Evolutionary conservation across 1,284 basidiomycete genomes (phyloP).

Genomic region (Stereum hirsutum): DNA sequence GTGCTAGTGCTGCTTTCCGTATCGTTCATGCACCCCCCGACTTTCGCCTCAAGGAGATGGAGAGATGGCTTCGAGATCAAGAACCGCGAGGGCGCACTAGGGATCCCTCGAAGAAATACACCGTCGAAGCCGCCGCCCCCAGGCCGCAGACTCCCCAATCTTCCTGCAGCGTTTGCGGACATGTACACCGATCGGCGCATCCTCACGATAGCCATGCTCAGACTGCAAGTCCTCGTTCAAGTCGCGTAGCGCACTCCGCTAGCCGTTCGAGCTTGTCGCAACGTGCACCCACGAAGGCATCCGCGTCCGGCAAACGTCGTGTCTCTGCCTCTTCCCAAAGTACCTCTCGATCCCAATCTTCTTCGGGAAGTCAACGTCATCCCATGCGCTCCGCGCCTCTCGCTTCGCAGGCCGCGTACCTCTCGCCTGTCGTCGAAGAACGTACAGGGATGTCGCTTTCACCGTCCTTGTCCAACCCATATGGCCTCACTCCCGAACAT

Average conservation of each 20-base stretch:
- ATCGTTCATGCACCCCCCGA: constrained; percentile 58
- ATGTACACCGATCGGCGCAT: constrained; percentile 3
- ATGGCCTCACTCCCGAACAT: constrained; percentile 3
- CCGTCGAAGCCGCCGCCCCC: constrained; percentile 10
- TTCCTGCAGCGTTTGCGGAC: constrained; percentile 2
- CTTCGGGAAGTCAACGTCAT: constrained; percentile 7
- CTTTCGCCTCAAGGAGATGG: constrained; percentile 69
- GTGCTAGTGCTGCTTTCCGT: constrained; percentile 35
- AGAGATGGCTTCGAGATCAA: constrained; percentile 55
- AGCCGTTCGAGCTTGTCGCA: background rate
- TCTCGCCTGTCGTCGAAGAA: constrained; percentile 14
- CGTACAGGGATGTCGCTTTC: background rate
- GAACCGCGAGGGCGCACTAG: constrained; percentile 14
- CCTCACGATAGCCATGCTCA: constrained; percentile 1
- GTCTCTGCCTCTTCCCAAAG: constrained; percentile 5
- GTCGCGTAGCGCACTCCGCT: background rate
- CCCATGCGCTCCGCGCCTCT: background rate
- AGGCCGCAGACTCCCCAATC: constrained; percentile 8
- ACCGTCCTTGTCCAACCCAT: constrained; percentile 9
- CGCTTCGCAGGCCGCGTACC: constrained; percentile 3
- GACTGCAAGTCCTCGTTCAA: constrained; percentile 1
- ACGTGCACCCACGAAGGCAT: background rate
- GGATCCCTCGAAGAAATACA: constrained; percentile 13
- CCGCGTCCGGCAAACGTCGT: constrained; percentile 9
- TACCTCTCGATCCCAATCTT: constrained; percentile 1